Percentiles rank a stretch among this genome's conserved stretches.
Conservation (phyloP, 176 grass and related monocot species). For the Saccharum officinarum region DNA sequence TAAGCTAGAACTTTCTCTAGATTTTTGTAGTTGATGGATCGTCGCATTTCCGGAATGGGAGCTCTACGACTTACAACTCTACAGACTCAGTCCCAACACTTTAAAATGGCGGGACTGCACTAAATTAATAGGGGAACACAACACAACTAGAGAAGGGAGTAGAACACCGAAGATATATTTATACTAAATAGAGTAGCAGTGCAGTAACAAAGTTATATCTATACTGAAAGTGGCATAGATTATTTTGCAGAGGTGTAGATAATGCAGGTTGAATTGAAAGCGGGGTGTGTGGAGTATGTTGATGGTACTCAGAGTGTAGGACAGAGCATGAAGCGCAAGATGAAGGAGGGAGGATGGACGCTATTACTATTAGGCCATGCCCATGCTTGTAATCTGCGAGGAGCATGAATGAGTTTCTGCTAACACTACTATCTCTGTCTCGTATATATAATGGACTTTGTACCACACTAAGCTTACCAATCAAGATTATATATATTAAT, state of each 20-base stretch:
- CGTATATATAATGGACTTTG: too few relatives aligned
- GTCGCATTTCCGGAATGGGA: not conserved
- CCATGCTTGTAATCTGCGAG: too few relatives aligned
- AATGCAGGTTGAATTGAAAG: not conserved
- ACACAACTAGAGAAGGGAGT: not conserved
- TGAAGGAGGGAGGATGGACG: not conserved
- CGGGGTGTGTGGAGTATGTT: not conserved
- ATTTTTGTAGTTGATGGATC: not conserved
- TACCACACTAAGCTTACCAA: too few relatives aligned
- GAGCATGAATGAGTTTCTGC: too few relatives aligned
- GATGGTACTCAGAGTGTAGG: too few relatives aligned
- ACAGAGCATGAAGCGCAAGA: not conserved
- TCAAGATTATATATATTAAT: too few relatives aligned
- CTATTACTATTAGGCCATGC: not conserved
- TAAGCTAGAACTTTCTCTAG: not conserved
- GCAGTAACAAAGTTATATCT: too few relatives aligned
- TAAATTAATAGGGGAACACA: not conserved
- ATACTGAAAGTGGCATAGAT: too few relatives aligned
- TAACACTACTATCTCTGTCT: too few relatives aligned
- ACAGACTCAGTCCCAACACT: not conserved
- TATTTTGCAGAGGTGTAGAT: too few relatives aligned
- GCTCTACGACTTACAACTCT: not conserved
- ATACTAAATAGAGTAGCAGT: too few relatives aligned
- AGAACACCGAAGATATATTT: too few relatives aligned
- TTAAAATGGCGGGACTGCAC: not conserved